Percentiles rank a stretch among this genome's conserved stretches.
phyloP scores from a whole-genome alignment of 78 protist genomes.

The Isochrysis galbana region DNA sequence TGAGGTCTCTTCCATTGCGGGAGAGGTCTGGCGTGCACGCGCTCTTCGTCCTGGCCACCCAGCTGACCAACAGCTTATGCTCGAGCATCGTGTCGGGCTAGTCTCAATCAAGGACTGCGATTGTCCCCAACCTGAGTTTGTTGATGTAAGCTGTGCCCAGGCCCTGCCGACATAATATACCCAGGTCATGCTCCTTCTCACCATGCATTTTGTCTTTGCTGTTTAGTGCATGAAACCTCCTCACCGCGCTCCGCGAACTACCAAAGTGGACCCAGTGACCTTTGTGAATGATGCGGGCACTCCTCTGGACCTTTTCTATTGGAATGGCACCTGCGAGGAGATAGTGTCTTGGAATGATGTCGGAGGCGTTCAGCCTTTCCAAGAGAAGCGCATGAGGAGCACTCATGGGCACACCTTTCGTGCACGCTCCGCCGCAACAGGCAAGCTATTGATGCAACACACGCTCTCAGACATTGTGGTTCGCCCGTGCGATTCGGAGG shows the following conservation, averaged over 20 bases:
- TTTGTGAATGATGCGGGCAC: neutral
- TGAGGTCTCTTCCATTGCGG: neutral
- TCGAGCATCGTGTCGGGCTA: neutral
- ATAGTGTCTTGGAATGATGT: neutral
- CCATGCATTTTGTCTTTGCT: neutral
- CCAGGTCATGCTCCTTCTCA: neutral
- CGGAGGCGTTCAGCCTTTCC: neutral
- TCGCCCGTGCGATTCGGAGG: neutral
- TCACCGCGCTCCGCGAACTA: neutral
- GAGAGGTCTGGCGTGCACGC: constrained; percentile 9
- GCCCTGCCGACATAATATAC: neutral
- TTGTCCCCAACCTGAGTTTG: neutral
- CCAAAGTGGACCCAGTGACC: neutral
- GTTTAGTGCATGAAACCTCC: neutral
- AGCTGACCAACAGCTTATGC: neutral
- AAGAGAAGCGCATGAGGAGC: neutral
- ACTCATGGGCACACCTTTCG: neutral
- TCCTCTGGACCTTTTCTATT: neutral
- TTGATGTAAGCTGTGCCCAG: neutral
- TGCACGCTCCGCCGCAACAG: neutral
- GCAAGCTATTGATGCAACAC: neutral
- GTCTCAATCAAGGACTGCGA: constrained; percentile 7
- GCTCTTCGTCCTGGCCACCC: neutral
- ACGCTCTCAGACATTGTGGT: neutral
- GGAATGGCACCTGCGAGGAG: constrained; percentile 28